These are phyloP conservation scores for Sutorius australiensis DNA, from an alignment of 768 basidiomycete genomes.

Conservation along the genomic window DNA sequence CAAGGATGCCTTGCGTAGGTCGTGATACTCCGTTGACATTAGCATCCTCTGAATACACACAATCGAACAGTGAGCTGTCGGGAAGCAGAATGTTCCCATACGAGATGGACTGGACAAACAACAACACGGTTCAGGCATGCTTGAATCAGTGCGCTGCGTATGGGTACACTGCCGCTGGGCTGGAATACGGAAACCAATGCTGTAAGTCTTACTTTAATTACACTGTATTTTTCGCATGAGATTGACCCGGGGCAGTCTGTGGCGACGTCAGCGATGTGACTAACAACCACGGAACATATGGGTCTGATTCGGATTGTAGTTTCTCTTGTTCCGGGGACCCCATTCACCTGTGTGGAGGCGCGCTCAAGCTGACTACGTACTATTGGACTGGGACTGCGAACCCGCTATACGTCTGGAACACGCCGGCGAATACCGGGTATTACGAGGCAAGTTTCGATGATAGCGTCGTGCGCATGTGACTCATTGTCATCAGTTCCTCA, in stretches of 20 bases:
- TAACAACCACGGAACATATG: constrained; percentile 30
- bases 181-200: constrained; percentile 70
- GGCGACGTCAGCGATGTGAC: constrained; percentile 60
- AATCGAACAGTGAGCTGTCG: constrained; percentile 42
- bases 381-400: constrained; percentile 49
- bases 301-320: constrained; percentile 38
- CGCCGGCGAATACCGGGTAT: constrained; percentile 57
- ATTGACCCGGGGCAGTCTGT: constrained; percentile 45
- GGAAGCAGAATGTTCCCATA: constrained; percentile 54
- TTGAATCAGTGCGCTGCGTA: constrained; percentile 65
- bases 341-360: constrained; percentile 62
- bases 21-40: not conserved
- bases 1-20: constrained; percentile 64
- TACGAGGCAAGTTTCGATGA: constrained; percentile 53
- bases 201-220: constrained; percentile 42
- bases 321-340: constrained; percentile 71
- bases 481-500: constrained; percentile 21
- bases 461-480: not conserved
- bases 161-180: constrained; percentile 68
- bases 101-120: constrained; percentile 53
- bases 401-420: constrained; percentile 57
- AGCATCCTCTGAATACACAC: not conserved
- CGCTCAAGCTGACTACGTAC: constrained; percentile 50
- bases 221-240: not conserved
- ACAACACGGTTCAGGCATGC: constrained; percentile 64